phyloP scores from a whole-genome alignment of 345 rosid species.

The Punica granatum region DNA sequence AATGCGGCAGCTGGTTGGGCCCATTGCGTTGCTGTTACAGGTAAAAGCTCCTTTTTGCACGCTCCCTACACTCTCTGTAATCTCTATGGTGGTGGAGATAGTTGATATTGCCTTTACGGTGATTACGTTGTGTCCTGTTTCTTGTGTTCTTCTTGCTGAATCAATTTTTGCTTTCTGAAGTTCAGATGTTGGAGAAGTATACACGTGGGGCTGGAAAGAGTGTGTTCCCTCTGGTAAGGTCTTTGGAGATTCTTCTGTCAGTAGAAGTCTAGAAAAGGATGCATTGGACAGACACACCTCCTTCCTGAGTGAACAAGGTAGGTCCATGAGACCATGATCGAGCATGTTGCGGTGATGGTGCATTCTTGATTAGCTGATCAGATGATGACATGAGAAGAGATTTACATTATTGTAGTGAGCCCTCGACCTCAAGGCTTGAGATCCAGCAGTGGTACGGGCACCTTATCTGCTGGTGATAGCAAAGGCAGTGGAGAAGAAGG shows the following conservation, averaged over 20 bases:
- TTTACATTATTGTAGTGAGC: constrained; percentile 33
- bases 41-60: constrained; percentile 23
- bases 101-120: neutral
- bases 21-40: constrained; percentile 87
- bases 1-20: constrained; percentile 98
- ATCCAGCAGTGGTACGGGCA: constrained; percentile 29
- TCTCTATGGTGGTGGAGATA: neutral
- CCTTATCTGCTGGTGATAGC: constrained; percentile 30
- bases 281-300: constrained; percentile 46
- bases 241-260: constrained; percentile 41
- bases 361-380: neutral
- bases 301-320: constrained; percentile 67
- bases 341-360: neutral
- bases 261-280: constrained; percentile 38
- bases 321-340: neutral
- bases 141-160: neutral
- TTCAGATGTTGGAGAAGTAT: constrained; percentile 66
- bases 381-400: constrained; percentile 1
- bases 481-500: constrained; percentile 52
- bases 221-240: constrained; percentile 90
- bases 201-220: constrained; percentile 99
- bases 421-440: constrained; percentile 50
- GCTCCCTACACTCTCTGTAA: too few species aligned
- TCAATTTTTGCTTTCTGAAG: constrained; percentile 13
- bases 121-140: neutral